phyloP scores from a whole-genome alignment of 305 asterid species.

The Fraxinus angustifolia region DNA sequence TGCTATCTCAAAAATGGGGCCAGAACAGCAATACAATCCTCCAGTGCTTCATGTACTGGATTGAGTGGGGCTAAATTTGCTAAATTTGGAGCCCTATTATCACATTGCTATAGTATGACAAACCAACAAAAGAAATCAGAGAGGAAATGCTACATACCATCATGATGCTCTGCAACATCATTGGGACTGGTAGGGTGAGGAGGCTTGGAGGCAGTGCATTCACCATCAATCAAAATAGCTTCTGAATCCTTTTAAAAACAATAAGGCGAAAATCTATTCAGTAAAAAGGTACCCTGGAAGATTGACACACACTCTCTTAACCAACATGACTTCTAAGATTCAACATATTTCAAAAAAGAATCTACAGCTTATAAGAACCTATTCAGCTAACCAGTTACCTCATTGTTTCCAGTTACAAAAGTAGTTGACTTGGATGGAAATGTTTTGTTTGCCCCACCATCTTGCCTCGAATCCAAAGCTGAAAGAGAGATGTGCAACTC shows the following conservation, averaged over 20 bases:
- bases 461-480: constrained; percentile 46
- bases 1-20: neutral
- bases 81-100: neutral
- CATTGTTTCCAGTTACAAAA: constrained; percentile 31
- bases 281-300: constrained; percentile 10
- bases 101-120: neutral
- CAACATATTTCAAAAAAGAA: constrained; percentile 2
- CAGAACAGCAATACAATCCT: neutral
- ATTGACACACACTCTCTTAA: neutral
- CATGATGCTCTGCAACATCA: constrained; percentile 31
- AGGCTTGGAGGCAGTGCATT: constrained; percentile 28
- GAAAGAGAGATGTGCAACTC: constrained; percentile 27
- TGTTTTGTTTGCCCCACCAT: constrained; percentile 27
- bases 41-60: neutral
- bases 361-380: constrained; percentile 9
- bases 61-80: neutral
- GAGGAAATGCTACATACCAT: constrained; percentile 32
- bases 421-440: constrained; percentile 33
- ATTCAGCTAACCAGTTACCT: constrained; percentile 36
- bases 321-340: neutral
- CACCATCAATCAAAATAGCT: constrained; percentile 39
- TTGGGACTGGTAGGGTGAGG: constrained; percentile 24
- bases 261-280: constrained; percentile 4
- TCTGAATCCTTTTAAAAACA: constrained; percentile 37
- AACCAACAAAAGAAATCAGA: constrained; percentile 1